Evolutionary conservation across 345 rosid species (phyloP), one percentile per base, ranked within the genome.

Genomic region (Mallotus nudiflorus): DNA sequence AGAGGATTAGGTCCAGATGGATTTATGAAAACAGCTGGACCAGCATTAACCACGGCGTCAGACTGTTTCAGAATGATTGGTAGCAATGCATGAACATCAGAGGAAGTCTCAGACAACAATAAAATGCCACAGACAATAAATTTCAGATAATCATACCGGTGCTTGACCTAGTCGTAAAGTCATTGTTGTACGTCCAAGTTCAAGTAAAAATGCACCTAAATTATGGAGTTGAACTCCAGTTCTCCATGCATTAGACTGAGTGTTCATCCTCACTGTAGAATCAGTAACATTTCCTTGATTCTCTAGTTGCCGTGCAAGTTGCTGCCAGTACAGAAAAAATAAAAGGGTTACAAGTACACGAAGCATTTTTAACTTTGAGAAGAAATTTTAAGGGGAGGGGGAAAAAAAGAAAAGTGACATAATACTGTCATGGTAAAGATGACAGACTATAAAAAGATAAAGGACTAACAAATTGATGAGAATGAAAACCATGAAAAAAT

Each of bases 151-250:
- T 80, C 85, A 42, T 80, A 90, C 92, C 73, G 87, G 86, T 46
- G 86, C 73, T 85, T 83, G 88, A 78, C 96, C 92, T 55, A 90
- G 81, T 75, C 92, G 85, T 70, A 85, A 11, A 37, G 91, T 87
- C 96, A 85, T 90, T 66, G 78, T 84, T 72, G 96, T 81, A 46
- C 92, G 90, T 72, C 96, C 96, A 49, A 90, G 92, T 75, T 90
- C 96, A 65, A 90, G 96, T 20, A 90, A 77, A 82, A 83, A 82
- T 29, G 91, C 88, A 68, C 92, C 96, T 60, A 90, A 79, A 79
- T 78, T 86, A 62, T 85, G 82, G 65, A 87, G 66, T 61, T 82
- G 76, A 77, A 70, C 24, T 56, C 89, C 89, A 28, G 80, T 80
- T 66, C 91, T 80, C 89, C 68, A 80, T 20, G 87, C 86, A 77